Evolutionary conservation across 768 basidiomycete genomes (phyloP).

Genomic region (Termitomyces bulborhizus): DNA sequence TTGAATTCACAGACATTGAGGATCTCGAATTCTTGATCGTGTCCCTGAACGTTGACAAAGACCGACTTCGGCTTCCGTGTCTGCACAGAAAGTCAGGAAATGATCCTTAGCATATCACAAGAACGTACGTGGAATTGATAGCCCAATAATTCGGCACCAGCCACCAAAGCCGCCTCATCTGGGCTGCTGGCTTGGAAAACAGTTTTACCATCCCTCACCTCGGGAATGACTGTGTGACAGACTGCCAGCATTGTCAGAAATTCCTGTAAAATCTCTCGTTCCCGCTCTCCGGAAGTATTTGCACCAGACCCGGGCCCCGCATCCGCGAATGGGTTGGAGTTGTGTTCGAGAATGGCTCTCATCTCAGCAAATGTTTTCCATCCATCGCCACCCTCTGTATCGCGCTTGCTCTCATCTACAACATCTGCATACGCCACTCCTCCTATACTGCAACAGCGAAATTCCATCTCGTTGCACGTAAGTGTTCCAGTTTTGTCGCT

Average conservation of each 20-base stretch:
- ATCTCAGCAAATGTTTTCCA: slow-evolving; percentile 83
- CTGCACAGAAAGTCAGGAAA: slow-evolving; percentile 30
- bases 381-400: slow-evolving; percentile 48
- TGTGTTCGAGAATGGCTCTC: slow-evolving; percentile 44
- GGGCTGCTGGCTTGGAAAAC: slow-evolving; percentile 95
- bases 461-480: slow-evolving; percentile 98
- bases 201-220: slow-evolving; percentile 83
- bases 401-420: slow-evolving; percentile 82
- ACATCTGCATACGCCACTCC: slow-evolving; percentile 87
- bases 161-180: slow-evolving; percentile 93
- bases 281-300: slow-evolving; percentile 26
- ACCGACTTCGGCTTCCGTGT: slow-evolving; percentile 95
- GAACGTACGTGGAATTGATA: slow-evolving; percentile 87
- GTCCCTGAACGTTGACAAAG: slow-evolving; percentile 76
- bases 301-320: slow-evolving; percentile 25
- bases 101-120: not conserved
- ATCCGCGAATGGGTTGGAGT: slow-evolving; percentile 57
- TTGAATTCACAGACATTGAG: slow-evolving; percentile 99
- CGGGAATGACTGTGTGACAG: slow-evolving; percentile 98
- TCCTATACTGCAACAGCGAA: slow-evolving; percentile 82
- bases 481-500: slow-evolving; percentile 94
- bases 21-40: slow-evolving; percentile 76
- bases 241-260: slow-evolving; percentile 85
- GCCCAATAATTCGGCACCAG: slow-evolving; percentile 87
- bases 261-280: slow-evolving; percentile 55